phyloP scores from a whole-genome alignment of 768 basidiomycete species.

The Suillus weaverae region DNA sequence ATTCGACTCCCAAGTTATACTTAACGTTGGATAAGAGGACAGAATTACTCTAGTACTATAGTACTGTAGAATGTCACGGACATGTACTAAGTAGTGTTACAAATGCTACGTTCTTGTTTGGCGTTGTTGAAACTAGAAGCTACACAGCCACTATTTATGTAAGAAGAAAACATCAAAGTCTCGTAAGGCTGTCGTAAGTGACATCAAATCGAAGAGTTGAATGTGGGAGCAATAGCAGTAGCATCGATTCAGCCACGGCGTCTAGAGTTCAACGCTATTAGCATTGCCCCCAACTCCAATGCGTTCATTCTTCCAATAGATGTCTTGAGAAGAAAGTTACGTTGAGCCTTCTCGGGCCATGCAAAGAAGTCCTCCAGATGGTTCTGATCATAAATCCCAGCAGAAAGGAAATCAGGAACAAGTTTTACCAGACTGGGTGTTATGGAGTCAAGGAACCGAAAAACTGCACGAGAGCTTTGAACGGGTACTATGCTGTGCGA shows the following conservation, averaged over 20 bases:
- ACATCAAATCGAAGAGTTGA: background rate
- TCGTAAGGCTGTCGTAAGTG: background rate
- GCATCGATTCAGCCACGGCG: background rate
- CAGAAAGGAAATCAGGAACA: background rate
- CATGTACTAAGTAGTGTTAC: background rate
- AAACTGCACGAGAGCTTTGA: background rate
- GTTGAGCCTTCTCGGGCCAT: background rate
- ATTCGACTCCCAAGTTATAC: slow-evolving; percentile 15
- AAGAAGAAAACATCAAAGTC: background rate
- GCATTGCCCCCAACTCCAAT: background rate
- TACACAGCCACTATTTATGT: background rate
- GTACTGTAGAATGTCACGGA: background rate
- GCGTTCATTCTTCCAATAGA: background rate
- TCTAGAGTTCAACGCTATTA: background rate
- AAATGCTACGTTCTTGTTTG: background rate
- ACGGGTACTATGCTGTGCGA: background rate
- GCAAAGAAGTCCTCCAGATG: background rate
- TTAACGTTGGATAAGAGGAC: background rate
- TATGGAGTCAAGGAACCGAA: background rate
- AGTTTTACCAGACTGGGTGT: background rate
- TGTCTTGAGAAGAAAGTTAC: background rate
- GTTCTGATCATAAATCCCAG: background rate
- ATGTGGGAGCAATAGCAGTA: background rate
- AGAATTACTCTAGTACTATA: background rate
- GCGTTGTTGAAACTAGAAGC: background rate